Percentiles rank a stretch among this genome's conserved stretches.
Evolutionary conservation across 2,329 filamentous ascomycete genomes (phyloP).

Genomic region (Pyrenophora graminea): DNA sequence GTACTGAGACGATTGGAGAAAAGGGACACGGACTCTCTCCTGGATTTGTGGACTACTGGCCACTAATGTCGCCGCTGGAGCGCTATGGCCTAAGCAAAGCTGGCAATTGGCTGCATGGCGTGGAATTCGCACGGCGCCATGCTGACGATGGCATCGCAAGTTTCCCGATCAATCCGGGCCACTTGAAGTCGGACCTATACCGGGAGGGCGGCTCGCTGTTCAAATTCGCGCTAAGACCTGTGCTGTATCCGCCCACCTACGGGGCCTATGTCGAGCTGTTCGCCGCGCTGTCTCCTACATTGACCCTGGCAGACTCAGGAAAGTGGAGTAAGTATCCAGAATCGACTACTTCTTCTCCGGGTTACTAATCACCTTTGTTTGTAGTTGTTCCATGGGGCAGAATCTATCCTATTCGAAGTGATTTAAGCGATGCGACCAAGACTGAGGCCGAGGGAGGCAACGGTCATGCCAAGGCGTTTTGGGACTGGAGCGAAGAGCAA

Average conservation of each 20-base stretch:
- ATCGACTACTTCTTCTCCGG: too few species aligned
- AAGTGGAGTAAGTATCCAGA: not conserved
- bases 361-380: not conserved
- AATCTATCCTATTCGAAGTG: not conserved
- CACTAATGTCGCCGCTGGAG: not conserved
- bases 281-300: not conserved
- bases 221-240: not conserved
- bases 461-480: not conserved
- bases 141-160: not conserved
- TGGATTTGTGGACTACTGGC: not conserved
- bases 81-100: not conserved
- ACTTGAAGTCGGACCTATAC: not conserved
- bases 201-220: not conserved
- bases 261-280: not conserved
- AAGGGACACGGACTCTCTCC: not conserved
- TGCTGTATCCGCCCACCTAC: not conserved
- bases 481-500: constrained; percentile 1
- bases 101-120: not conserved
- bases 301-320: not conserved
- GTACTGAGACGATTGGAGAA: not conserved
- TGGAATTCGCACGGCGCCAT: not conserved
- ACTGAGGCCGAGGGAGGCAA: not conserved
- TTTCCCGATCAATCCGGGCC: not conserved
- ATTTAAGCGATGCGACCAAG: not conserved
- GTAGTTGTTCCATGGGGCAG: not conserved